Base-by-base conservation (phyloP, 148 eudicot species). In the Beta vulgaris region DNA sequence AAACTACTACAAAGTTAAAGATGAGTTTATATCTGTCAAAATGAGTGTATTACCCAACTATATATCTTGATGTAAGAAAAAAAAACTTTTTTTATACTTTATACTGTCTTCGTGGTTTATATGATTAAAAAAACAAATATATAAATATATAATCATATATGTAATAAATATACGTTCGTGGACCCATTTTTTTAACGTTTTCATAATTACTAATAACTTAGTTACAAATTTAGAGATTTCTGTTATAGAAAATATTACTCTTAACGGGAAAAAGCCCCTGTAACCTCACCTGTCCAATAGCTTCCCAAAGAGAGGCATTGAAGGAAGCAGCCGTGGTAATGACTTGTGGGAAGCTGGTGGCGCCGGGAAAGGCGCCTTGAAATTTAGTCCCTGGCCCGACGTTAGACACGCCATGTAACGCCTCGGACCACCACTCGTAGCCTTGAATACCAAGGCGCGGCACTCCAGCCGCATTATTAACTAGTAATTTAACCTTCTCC, bases 381-480 rank as follows among this genome's bases (percentile, higher is more conserved):
- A 95, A 95, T 71, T 79, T 89, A n/a, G 86, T 82, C 7, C 98
- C 98, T 0, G 96, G 97, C 11, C 97, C 96, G 25, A 85, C 87
- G 53, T 91, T 78, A 32, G 98, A 87, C 16, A 95, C 98, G 0
- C 98, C 98, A 49, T 95, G 98, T 18, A 95, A 84, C 3, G 97
- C 98, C 89, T 95, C 97, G 12, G 98, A 95, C 98, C 98, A 95
- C 98, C 98, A 95, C 72, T 95, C 97, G 32, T 92, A 92, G 3
- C 90, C 88, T 28, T 78, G 67, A 4, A 95, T 83, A 1, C 98
- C 97, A 7, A 95, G 87, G 55, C 97, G 84, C 0, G 88, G 91
- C 62, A 95, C 90, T 1, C 85, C 81, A 2, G 82, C 87, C 0
- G 97, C 97, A 85, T 92, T 90, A 69, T 92, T 87, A 49, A 92